phyloP scores from a whole-genome alignment of 306 rosid genomes.

The Dalbergia cultrata region DNA sequence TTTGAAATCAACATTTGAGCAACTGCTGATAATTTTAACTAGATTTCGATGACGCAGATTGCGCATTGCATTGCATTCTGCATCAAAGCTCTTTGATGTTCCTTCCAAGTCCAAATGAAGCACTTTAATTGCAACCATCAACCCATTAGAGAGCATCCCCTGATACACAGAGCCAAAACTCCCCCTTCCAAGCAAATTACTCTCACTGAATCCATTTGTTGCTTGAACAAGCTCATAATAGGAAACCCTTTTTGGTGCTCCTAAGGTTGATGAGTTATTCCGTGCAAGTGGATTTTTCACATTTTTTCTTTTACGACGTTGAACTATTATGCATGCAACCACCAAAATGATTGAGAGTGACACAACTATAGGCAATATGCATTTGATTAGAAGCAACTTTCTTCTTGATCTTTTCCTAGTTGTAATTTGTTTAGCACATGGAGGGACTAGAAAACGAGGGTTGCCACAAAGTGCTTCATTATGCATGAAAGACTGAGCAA shows the following conservation, averaged over 20 bases:
- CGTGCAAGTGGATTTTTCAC: not conserved
- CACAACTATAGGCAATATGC: slow-evolving; percentile 21
- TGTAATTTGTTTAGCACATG: slow-evolving; percentile 20
- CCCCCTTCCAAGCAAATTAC: slow-evolving; percentile 34
- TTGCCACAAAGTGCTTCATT: slow-evolving; percentile 51
- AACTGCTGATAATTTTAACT: slow-evolving; percentile 28
- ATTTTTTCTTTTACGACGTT: not conserved
- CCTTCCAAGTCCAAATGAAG: slow-evolving; percentile 29
- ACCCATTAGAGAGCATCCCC: slow-evolving; percentile 43
- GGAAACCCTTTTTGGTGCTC: slow-evolving; percentile 25
- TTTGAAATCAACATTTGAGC: slow-evolving; percentile 41
- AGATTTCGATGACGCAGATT: slow-evolving; percentile 40
- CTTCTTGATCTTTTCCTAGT: not conserved
- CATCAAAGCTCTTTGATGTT: slow-evolving; percentile 36
- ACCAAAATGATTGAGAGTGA: not conserved
- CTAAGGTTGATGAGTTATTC: not conserved
- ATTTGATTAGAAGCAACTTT: not conserved
- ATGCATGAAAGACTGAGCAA: slow-evolving; percentile 42
- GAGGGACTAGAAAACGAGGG: slow-evolving; percentile 35
- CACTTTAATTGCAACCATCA: slow-evolving; percentile 43
- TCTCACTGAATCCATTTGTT: slow-evolving; percentile 29
- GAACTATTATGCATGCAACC: not conserved
- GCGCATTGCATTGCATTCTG: slow-evolving; percentile 38
- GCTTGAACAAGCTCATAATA: slow-evolving; percentile 39
- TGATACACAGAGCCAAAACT: slow-evolving; percentile 42